Evolutionary conservation across 306 rosid genomes (phyloP), one percentile per base, ranked within the genome.

Genomic region (Adenanthera pavonina): DNA sequence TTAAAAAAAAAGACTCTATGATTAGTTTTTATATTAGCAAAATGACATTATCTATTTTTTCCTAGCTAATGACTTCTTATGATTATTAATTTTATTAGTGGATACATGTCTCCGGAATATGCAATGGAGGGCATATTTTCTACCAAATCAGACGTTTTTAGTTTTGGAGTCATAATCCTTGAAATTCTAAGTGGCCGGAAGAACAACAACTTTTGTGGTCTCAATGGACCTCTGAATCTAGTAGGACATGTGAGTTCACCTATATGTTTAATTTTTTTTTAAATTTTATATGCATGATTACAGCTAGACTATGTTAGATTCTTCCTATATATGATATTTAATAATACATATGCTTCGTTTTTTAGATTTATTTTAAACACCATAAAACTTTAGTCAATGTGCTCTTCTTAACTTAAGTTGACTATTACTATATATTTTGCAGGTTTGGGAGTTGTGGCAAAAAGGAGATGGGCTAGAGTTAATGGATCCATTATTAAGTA

Each of bases 181-280:
- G 87, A 87, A 72, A 84, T 87, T 46, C 36, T 87, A 16, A 84
- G 82, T 25, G 78, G 88, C 4, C 73, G 41, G 69, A 81, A 48
- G 67, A 81, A 75, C 48, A 79, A 69, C 4, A 81, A 78, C 75
- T 65, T 87, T 14, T 54, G 73, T 16, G 3, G 38, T 10, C 49
- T 3, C 1, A 48, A 84, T 6, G 7, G 34, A 4, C 65, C 69
- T 16, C 41, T 69, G 38, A 84, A 81, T 59, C 46, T 87, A 65
- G 75, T 82, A 13, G 86, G 86, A 75, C 62, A 87, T 75, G 86
- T 81, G 73, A 13, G 84, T 33, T n/a, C 0, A 11, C 46, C 6
- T 9, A 8, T 8, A 8, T 8, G 9, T 38, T 41, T 0, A 5
- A 11, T 19, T 38, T 38, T 49, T 49, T 9, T 1, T 46, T 46